These are phyloP conservation scores for Monascus ruber DNA, from an alignment of 2,329 filamentous ascomycete species.

Conservation along the genomic window DNA sequence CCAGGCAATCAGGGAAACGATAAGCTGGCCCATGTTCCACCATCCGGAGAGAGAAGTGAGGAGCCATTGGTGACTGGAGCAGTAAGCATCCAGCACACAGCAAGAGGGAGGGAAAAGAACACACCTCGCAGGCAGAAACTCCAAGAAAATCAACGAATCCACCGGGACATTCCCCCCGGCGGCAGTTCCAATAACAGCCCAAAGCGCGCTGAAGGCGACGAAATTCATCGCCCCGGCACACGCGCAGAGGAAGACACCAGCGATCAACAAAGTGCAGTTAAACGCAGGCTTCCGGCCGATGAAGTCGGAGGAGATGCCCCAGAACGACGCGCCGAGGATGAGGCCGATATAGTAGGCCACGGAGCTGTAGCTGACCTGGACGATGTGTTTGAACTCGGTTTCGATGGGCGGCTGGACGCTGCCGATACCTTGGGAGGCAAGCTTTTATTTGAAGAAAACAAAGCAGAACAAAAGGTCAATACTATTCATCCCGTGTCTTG, in stretches of 20 bases:
- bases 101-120: no score
- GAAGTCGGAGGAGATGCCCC: slow-evolving; percentile 56
- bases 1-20: slow-evolving; percentile 45
- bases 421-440: no score
- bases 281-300: slow-evolving; percentile 59
- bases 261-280: slow-evolving; percentile 54
- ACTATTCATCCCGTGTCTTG: no score
- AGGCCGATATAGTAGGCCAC: slow-evolving; percentile 25
- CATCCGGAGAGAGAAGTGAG: slow-evolving; percentile 22
- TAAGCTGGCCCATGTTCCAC: slow-evolving; percentile 35
- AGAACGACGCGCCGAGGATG: slow-evolving; percentile 45
- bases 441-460: no score
- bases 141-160: slow-evolving; percentile 42
- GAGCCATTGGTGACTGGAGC: slow-evolving; percentile 50
- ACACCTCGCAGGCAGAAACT: slow-evolving; percentile 37
- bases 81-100: no score
- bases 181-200: slow-evolving; percentile 53
- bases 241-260: slow-evolving; percentile 49
- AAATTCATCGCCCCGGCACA: slow-evolving; percentile 58
- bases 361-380: no score
- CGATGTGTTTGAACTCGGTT: no score
- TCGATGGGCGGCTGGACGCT: no score
- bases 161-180: slow-evolving; percentile 53
- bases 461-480: no score
- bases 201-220: slow-evolving; percentile 52